Percentiles rank a stretch among this genome's conserved stretches.
These are phyloP conservation scores for Fusarium ambrosium DNA, from an alignment of 2,329 filamentous ascomycete genomes.

Conservation along the genomic window DNA sequence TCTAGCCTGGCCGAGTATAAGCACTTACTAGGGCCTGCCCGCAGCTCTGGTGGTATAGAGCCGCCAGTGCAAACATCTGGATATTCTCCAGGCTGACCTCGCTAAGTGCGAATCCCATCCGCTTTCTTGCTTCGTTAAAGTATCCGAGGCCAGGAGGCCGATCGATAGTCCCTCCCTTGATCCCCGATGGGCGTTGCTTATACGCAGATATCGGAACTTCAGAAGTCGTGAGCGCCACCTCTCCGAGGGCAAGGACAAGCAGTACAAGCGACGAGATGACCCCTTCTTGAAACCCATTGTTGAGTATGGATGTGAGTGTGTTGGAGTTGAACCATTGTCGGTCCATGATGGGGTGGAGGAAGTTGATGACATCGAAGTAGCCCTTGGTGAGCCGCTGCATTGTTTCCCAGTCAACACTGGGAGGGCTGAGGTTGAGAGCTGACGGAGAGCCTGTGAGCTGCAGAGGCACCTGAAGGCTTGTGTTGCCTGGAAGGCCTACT, in stretches of 20 bases:
- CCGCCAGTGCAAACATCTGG: conserved; percentile 69
- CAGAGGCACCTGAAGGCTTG: conserved; percentile 37
- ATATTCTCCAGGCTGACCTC: conserved; percentile 70
- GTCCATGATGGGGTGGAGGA: conserved; percentile 70
- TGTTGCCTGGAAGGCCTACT: conserved; percentile 32
- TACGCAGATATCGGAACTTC: conserved; percentile 60
- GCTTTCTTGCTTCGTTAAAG: conserved; percentile 72
- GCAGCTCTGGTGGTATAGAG: conserved; percentile 67
- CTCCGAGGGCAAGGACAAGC: conserved; percentile 70
- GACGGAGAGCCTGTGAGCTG: conserved; percentile 35
- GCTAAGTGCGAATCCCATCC: conserved; percentile 69
- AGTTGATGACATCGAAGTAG: conserved; percentile 72
- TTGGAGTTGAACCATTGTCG: conserved; percentile 66
- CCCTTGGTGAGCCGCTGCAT: conserved; percentile 65
- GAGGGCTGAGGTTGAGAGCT: conserved; percentile 28
- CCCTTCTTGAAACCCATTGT: conserved; percentile 61
- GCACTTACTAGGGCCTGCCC: conserved; percentile 63
- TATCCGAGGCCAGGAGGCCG: conserved; percentile 69
- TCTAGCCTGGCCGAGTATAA: not conserved
- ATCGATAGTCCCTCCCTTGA: conserved; percentile 63
- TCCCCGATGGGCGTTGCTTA: conserved; percentile 63
- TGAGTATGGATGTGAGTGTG: conserved; percentile 60
- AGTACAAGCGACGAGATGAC: conserved; percentile 65
- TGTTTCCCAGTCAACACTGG: conserved; percentile 59
- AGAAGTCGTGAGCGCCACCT: conserved; percentile 66